phyloP scores from a whole-genome alignment of 495 filamentous ascomycete species.

The Cladorrhinum samala region DNA sequence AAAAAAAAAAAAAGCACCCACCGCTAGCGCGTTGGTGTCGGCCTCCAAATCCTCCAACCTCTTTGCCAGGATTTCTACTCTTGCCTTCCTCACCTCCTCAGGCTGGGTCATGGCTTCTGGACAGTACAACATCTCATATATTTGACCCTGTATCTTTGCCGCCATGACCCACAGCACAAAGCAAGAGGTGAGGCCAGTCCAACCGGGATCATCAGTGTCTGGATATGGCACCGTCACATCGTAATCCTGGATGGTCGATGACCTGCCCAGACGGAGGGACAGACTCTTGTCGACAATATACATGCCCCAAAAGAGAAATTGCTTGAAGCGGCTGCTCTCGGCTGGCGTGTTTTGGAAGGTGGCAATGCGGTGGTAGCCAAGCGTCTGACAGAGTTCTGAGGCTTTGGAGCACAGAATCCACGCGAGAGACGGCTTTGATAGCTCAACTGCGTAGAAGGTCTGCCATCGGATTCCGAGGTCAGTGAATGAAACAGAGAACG shows the following conservation, averaged over 20 bases:
- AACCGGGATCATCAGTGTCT: background rate
- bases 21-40: background rate
- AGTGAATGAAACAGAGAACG: background rate
- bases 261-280: slow-evolving; percentile 55
- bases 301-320: slow-evolving; percentile 54
- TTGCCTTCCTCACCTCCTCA: slow-evolving; percentile 2
- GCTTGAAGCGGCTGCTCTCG: slow-evolving; percentile 16
- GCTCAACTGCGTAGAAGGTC: slow-evolving; percentile 51
- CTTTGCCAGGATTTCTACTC: background rate
- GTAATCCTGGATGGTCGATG: slow-evolving; percentile 54
- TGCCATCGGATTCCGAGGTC: background rate
- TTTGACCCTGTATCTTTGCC: slow-evolving; percentile 13
- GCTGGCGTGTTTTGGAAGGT: slow-evolving; percentile 48
- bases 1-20: too few relatives aligned
- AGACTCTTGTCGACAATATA: slow-evolving; percentile 54
- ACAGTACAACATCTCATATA: slow-evolving; percentile 18
- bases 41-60: slow-evolving; percentile 2
- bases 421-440: slow-evolving; percentile 56
- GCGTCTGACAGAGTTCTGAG: slow-evolving; percentile 52
- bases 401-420: slow-evolving; percentile 53
- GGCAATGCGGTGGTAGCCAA: slow-evolving; percentile 54
- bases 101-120: slow-evolving; percentile 9
- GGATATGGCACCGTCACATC: slow-evolving; percentile 44
- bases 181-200: background rate
- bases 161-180: slow-evolving; percentile 12